Evolutionary conservation across 306 rosid species (phyloP).

Genomic region (Cucumis hystrix): DNA sequence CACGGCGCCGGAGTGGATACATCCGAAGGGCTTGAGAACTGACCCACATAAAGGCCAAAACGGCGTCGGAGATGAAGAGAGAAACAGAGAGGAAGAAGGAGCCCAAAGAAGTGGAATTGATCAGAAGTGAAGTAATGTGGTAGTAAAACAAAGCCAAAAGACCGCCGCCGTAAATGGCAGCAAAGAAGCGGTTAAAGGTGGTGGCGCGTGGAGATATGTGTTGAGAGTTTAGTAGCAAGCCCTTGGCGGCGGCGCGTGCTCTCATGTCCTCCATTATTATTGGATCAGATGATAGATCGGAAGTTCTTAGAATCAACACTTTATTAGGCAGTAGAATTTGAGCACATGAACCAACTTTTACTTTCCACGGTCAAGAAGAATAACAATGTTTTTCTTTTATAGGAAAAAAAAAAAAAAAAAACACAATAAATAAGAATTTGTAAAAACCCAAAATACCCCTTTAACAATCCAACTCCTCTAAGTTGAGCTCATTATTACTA

Average conservation of each 20-base stretch:
- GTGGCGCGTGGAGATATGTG: not conserved
- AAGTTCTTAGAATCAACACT: no score
- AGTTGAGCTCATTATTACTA: no score
- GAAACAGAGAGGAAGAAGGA: constrained; percentile 13
- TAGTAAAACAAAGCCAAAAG: constrained; percentile 14
- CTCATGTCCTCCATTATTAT: no score
- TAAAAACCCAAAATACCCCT: no score
- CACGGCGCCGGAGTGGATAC: constrained; percentile 15
- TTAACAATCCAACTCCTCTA: no score
- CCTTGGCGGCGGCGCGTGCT: not conserved
- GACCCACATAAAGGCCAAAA: constrained; percentile 19
- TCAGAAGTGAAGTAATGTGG: constrained; percentile 12
- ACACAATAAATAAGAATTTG: no score
- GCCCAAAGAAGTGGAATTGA: not conserved
- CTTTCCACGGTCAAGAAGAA: no score
- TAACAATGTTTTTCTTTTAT: no score
- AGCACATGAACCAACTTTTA: no score
- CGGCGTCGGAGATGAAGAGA: constrained; percentile 19
- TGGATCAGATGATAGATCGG: no score
- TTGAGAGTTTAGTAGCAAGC: not conserved
- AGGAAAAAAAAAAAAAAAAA: no score
- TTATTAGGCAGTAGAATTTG: no score
- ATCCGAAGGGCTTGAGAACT: constrained; percentile 15
- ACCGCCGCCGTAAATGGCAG: constrained; percentile 6
- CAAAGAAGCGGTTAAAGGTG: constrained; percentile 19